phyloP scores from a whole-genome alignment of 73 alveolate species.

The Paramecium octaurelia region DNA sequence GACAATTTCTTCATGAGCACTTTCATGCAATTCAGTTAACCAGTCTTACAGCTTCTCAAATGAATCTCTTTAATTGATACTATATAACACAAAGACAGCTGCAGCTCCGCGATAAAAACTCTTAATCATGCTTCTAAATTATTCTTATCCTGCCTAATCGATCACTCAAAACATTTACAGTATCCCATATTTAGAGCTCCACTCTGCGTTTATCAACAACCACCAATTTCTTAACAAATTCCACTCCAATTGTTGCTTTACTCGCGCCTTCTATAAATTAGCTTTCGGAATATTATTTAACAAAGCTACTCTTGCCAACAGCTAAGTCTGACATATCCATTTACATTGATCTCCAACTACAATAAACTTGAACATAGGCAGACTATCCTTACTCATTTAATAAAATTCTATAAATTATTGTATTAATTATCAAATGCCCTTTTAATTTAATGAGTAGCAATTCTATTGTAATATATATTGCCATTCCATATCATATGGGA shows the following conservation, averaged over 20 bases:
- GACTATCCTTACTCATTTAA: not conserved
- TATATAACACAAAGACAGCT: not conserved
- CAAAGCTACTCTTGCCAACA: slow-evolving; percentile 4
- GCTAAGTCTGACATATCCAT: not conserved
- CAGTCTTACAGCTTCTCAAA: not conserved
- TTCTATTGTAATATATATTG: not conserved
- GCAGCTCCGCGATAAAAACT: not conserved
- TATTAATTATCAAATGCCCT: not conserved
- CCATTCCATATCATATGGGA: not conserved
- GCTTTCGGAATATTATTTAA: not conserved
- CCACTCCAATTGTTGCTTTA: slow-evolving; percentile 21
- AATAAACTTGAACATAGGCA: slow-evolving; percentile 18
- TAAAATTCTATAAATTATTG: not conserved
- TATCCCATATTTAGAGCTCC: not conserved
- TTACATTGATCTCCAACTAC: slow-evolving; percentile 25
- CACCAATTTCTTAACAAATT: not conserved
- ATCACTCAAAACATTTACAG: not conserved
- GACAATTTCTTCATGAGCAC: not conserved
- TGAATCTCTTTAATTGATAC: not conserved
- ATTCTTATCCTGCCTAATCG: not conserved
- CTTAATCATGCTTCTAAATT: not conserved
- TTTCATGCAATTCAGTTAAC: not conserved
- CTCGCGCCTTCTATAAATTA: not conserved
- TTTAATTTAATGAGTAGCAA: not conserved
- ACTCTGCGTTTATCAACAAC: not conserved